Conservation (phyloP, 805 yeast genomes). For the Isabelozyma rhagii region DNA sequence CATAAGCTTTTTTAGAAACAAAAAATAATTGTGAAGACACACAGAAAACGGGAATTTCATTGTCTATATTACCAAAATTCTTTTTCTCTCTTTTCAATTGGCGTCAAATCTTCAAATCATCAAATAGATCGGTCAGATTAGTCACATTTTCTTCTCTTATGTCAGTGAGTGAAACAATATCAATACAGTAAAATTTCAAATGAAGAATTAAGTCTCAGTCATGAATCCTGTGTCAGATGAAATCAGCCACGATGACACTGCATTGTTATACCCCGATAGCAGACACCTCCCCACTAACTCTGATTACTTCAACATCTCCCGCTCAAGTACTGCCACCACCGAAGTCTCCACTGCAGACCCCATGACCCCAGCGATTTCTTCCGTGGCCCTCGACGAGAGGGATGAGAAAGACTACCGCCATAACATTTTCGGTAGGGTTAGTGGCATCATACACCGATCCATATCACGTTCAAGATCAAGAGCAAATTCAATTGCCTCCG, state of each 20-base stretch:
- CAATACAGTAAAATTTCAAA: background rate
- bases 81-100: too few relatives aligned
- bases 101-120: too few relatives aligned
- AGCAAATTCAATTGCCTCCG: slow-evolving; percentile 5
- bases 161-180: background rate
- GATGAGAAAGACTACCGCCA: slow-evolving; percentile 13
- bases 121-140: too few relatives aligned
- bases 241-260: too few relatives aligned
- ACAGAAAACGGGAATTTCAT: too few relatives aligned
- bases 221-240: background rate
- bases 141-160: too few relatives aligned
- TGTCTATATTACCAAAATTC: too few relatives aligned
- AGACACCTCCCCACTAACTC: slow-evolving; percentile 2
- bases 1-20: too few relatives aligned
- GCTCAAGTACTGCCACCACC: slow-evolving; percentile 11
- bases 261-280: background rate
- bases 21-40: too few relatives aligned
- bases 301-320: slow-evolving; percentile 8
- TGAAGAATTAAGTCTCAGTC: background rate
- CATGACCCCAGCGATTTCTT: slow-evolving; percentile 8
- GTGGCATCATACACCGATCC: slow-evolving; percentile 27
- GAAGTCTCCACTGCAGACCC: slow-evolving; percentile 8
- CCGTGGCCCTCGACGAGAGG: slow-evolving; percentile 2
- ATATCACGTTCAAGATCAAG: slow-evolving; percentile 14
- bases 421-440: slow-evolving; percentile 28